Evolutionary conservation across 495 filamentous ascomycete genomes (phyloP), one percentile per base, ranked within the genome.

Genomic region (Poronia punctata): DNA sequence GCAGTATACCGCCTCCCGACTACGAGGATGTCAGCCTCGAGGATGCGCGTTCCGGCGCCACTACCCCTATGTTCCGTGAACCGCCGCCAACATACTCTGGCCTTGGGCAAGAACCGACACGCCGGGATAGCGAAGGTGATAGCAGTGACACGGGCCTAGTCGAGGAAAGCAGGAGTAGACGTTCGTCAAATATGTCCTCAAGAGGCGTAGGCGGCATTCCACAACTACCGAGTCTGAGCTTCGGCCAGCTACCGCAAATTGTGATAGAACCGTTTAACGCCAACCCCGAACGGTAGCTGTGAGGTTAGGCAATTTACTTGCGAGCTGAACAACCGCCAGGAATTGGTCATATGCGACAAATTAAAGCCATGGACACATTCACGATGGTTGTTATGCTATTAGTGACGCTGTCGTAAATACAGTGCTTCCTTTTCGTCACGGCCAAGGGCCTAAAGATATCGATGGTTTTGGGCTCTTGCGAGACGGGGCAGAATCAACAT

Each of bases 11-110:
- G 5, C 64, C 60, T 2, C 74, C 74, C 1, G 72, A 63, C 11
- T 77, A 77, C 46, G 74, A 77, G 41, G 70, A 76, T 30, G 70
- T 77, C 4, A 70, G 66, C 41, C 44, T 77, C 18, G 66, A 66
- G 27, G 67, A 70, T 35, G 38, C 30, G 33, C 52, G 58, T 29
- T 67, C 64, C 8, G 50, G 56, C 1, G 53, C 38, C 42, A 35
- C 53, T 7, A 55, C 57, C 6, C 59, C 64, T 10, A 50, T 64
- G 21, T 53, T 62, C 19, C 59, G 59, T 31, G 72, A 68, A 16
- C 67, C 72, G 11, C 73, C 73, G 17, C 73, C 73, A 12, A 60
- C 63, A 19, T 77, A 77, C 46, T 58, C 64, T 1, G 65, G 66
- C 10, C 65, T 61, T 0, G 33, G 54, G 4, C 40, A 49, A 30